Conservation (phyloP, 306 rosid species). For the Cicer pinnatifidum region DNA sequence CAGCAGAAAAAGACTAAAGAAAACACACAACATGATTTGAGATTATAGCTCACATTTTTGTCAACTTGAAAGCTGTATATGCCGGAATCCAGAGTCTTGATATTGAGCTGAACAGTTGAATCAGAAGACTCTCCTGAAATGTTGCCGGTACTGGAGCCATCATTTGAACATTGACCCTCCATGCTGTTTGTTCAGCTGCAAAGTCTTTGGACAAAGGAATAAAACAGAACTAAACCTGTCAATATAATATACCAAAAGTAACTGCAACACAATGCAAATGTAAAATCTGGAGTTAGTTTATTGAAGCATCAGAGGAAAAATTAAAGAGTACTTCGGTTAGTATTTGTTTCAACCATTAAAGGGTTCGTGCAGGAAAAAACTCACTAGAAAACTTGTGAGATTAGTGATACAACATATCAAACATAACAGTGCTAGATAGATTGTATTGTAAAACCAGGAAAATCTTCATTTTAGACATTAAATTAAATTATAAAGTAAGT, state of each 20-base stretch:
- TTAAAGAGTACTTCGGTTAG: neutral
- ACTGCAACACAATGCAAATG: slow-evolving; percentile 39
- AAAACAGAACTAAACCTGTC: slow-evolving; percentile 30
- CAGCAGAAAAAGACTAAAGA: neutral
- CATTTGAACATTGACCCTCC: slow-evolving; percentile 69
- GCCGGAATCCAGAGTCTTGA: slow-evolving; percentile 89
- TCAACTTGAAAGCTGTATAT: slow-evolving; percentile 76
- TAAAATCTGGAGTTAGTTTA: slow-evolving; percentile 19
- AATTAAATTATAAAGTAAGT: slow-evolving; percentile 14
- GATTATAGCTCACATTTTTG: slow-evolving; percentile 62
- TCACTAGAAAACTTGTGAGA: slow-evolving; percentile 1
- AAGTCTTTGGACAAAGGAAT: slow-evolving; percentile 41
- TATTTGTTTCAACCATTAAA: neutral
- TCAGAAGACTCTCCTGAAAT: slow-evolving; percentile 59
- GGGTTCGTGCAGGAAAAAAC: slow-evolving; percentile 4
- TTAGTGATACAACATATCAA: neutral
- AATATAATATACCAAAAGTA: slow-evolving; percentile 16
- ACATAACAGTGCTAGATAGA: too few relatives aligned
- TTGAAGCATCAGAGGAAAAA: slow-evolving; percentile 20
- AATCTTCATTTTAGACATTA: neutral
- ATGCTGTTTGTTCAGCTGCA: slow-evolving; percentile 53
- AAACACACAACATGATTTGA: slow-evolving; percentile 18
- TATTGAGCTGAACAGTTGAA: slow-evolving; percentile 76
- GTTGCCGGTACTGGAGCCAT: slow-evolving; percentile 65
- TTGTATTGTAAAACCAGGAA: neutral